These are phyloP conservation scores for Arabidopsis lyrata DNA, from an alignment of 441 rosid species.

Conservation along the genomic window DNA sequence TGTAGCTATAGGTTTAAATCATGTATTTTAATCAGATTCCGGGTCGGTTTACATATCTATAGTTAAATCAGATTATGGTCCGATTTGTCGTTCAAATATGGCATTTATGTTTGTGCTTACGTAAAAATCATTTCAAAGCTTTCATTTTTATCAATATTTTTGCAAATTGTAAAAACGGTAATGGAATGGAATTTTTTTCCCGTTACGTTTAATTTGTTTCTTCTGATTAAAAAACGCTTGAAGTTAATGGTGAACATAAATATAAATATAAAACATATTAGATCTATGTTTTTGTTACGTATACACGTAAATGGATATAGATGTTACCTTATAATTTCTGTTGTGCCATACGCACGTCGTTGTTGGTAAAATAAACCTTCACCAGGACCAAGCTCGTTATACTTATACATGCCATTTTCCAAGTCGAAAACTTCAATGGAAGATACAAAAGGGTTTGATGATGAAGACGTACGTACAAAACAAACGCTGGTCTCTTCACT, in stretches of 20 bases:
- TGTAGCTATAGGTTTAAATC: neutral
- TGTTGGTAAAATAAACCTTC: conserved; percentile 48
- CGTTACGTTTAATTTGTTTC: too few relatives aligned
- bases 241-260: neutral
- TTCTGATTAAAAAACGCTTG: neutral
- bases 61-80: neutral
- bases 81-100: neutral
- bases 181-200: neutral
- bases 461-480: conserved; percentile 38
- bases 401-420: conserved; percentile 54
- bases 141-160: neutral
- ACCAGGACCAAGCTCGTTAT: conserved; percentile 38
- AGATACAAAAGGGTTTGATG: conserved; percentile 28
- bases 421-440: too few relatives aligned
- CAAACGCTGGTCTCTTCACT: too few relatives aligned
- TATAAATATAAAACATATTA: too few relatives aligned
- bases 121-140: too few relatives aligned
- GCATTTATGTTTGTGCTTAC: neutral
- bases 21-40: neutral
- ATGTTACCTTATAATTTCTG: conserved; percentile 44
- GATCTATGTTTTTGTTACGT: neutral
- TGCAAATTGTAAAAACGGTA: neutral
- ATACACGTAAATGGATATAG: too few relatives aligned
- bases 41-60: neutral
- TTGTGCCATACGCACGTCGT: conserved; percentile 50